Base-by-base conservation (phyloP, 2,329 filamentous ascomycete genomes). In the Fonsecaea pugnacius region DNA sequence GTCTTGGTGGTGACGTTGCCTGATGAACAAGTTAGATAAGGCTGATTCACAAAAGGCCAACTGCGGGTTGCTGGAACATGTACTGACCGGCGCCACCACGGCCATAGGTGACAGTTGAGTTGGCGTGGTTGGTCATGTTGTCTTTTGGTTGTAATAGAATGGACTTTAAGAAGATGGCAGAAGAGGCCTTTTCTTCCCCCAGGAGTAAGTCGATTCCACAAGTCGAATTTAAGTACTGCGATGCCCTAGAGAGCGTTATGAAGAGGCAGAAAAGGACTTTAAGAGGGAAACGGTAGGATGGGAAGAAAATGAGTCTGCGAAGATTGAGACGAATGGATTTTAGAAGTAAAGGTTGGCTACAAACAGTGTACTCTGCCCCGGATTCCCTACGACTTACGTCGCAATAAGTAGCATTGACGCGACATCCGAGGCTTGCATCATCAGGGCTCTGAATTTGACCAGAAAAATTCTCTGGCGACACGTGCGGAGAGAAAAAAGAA, bases 1-100 rank as follows among this genome's bases (percentile, higher is more conserved):
- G 80, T 76, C 69, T 85, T 82, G 74, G 84, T 82, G 74, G 73
- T 75, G 62, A 91, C 90, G 80, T 91, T 91, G 73, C 89, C 80
- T 81, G 62, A 16, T n/a, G 10, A 12, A 30, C 18, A 46, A 2
- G 61, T 62, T 30, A 65, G 61, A 33, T 14, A 30, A 27, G 18
- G 24, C 2, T 24, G 43, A 14, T 18, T 38, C 30, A 10, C 46
- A 32, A 36, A 43, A 18, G 3, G 16, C 38, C 1, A 18, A 21
- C 24, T 32, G 30, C 9, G 8, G 16, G 18, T 27, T 6, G 50
- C 18, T 27, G 12, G 43, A 52, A n/a, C 32, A 21, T 21, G 50
- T 24, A 68, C 65, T 66, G 35, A 70, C 69, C 69, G 43, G 69
- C 69, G 52, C 69, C 69, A 46, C 69, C 69, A 58, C 69, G 69